Base-by-base conservation (phyloP, 768 basidiomycete genomes). In the Hemileccinum rubropunctum region DNA sequence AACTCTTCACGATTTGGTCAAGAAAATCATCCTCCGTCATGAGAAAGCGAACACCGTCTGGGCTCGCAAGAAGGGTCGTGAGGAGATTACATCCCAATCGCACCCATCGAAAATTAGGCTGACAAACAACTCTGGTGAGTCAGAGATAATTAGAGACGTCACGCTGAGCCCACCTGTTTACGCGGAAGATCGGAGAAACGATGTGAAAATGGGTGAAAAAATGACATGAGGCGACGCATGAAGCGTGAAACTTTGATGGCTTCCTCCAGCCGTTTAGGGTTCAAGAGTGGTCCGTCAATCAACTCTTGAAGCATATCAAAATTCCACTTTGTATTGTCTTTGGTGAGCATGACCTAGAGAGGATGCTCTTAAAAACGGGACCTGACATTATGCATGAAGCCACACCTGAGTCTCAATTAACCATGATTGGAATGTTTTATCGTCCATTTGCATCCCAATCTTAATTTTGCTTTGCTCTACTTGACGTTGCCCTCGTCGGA, bases 401-500 rank as follows among this genome's bases (percentile, higher is more conserved):
- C 12, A 64, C 45, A 92, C 92, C 70, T 93, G 90, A 2, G 92
- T 91, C 59, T 97, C 93, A 18, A 94, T 75, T 43, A 99, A 73
- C 35, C 77, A 79, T 4, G 84, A 75, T 62, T 95, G 91, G 69
- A 98, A 99, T 4, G 87, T 81, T 65, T 79, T 86, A 67, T 98
- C 97, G 64, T 99, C 97, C 82, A 98, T 91, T 70, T 92, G 89
- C 80, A 97, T 83, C 52, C 86, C 88, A 63, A 88, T 79, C 64
- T 93, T 91, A 47, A 97, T 76, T 68, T 91, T 94, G 21, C 82
- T 85, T 59, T 93, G 89, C 59, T 97, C 92, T 2, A 95, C 86
- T 58, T 93, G 91, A 52, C 90, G 77, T 68, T 97, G 95, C 12
- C 90, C 90, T 40, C 93, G 79, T 27, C 89, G 81, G 28, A 95